phyloP scores from a whole-genome alignment of 2,329 filamentous ascomycete species.

The Acrocalymma vagum region DNA sequence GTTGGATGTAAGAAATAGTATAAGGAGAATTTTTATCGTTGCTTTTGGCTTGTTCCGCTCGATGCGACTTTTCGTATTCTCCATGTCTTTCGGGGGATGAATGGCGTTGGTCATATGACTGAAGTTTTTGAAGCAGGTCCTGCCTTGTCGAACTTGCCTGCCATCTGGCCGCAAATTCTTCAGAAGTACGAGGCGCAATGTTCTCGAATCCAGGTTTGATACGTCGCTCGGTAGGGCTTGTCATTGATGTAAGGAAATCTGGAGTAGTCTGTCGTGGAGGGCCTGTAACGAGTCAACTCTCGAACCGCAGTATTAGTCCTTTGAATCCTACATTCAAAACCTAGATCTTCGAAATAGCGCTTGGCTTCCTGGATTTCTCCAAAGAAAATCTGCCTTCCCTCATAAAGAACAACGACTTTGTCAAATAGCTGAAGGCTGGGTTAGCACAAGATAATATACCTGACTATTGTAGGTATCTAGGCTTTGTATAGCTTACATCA shows the following conservation, averaged over 20 bases:
- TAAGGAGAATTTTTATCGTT: slow-evolving; percentile 63
- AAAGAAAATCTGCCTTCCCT: slow-evolving; percentile 74
- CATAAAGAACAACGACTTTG: slow-evolving; percentile 52
- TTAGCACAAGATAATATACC: too few relatives aligned
- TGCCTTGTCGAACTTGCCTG: slow-evolving; percentile 62
- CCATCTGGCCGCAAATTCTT: slow-evolving; percentile 62
- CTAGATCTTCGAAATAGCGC: slow-evolving; percentile 72
- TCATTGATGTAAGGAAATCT: slow-evolving; percentile 79
- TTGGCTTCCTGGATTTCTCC: slow-evolving; percentile 68
- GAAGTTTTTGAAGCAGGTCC: too few relatives aligned
- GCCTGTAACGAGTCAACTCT: neutral
- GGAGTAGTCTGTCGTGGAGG: slow-evolving; percentile 67
- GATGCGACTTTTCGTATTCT: slow-evolving; percentile 56
- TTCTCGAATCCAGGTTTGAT: slow-evolving; percentile 48
- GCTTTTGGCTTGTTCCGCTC: slow-evolving; percentile 59
- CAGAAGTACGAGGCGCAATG: slow-evolving; percentile 50
- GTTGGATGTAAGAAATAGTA: slow-evolving; percentile 60
- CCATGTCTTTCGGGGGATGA: slow-evolving; percentile 61
- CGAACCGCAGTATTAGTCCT: too few relatives aligned
- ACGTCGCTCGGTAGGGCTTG: slow-evolving; percentile 51
- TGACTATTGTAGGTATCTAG: too few relatives aligned
- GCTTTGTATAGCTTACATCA: too few relatives aligned
- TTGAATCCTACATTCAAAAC: slow-evolving; percentile 70
- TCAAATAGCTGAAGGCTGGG: too few relatives aligned
- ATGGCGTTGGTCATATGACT: too few relatives aligned